These are phyloP conservation scores for Apiotrichum gamsii DNA, from an alignment of 1,284 basidiomycete genomes.

Conservation along the genomic window DNA sequence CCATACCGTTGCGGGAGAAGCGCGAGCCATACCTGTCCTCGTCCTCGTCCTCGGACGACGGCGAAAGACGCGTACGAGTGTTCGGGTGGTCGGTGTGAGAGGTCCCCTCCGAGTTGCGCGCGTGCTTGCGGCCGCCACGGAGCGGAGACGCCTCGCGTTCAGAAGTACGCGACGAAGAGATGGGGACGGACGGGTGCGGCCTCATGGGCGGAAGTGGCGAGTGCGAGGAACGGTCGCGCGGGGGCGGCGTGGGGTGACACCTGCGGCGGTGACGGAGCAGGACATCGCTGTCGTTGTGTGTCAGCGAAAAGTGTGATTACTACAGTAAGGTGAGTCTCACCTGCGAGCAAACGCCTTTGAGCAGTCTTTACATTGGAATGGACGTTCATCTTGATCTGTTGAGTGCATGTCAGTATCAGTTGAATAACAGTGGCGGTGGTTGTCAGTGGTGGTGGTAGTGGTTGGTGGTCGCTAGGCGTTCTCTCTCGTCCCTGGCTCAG, in stretches of 20 bases:
- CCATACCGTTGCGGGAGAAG: slow-evolving; percentile 33
- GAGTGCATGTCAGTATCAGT: slow-evolving; percentile 1
- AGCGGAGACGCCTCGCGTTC: slow-evolving; percentile 31
- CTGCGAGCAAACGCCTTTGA: slow-evolving; percentile 47
- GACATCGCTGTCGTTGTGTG: slow-evolving; percentile 38
- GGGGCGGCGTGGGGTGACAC: slow-evolving; percentile 46
- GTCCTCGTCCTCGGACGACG: slow-evolving; percentile 27
- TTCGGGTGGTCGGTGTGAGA: slow-evolving; percentile 7
- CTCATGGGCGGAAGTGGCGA: slow-evolving; percentile 35
- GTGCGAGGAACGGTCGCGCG: slow-evolving; percentile 32
- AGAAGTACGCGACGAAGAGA: slow-evolving; percentile 40
- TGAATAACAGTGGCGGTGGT: not conserved
- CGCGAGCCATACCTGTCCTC: slow-evolving; percentile 29
- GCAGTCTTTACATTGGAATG: slow-evolving; percentile 47
- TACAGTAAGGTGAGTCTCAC: too few relatives aligned
- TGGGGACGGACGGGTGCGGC: slow-evolving; percentile 36
- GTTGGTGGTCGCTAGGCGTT: too few relatives aligned
- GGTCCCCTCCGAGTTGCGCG: slow-evolving; percentile 12
- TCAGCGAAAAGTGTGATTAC: not conserved
- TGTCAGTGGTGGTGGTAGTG: too few relatives aligned
- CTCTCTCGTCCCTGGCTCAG: too few relatives aligned
- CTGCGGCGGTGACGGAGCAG: slow-evolving; percentile 46
- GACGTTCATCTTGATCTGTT: slow-evolving; percentile 46
- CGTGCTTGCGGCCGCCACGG: slow-evolving; percentile 26
- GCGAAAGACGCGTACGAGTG: slow-evolving; percentile 5